Evolutionary conservation across 805 yeast species (phyloP), one percentile per base, ranked within the genome.

Genomic region (Saccharomyces paradoxus): DNA sequence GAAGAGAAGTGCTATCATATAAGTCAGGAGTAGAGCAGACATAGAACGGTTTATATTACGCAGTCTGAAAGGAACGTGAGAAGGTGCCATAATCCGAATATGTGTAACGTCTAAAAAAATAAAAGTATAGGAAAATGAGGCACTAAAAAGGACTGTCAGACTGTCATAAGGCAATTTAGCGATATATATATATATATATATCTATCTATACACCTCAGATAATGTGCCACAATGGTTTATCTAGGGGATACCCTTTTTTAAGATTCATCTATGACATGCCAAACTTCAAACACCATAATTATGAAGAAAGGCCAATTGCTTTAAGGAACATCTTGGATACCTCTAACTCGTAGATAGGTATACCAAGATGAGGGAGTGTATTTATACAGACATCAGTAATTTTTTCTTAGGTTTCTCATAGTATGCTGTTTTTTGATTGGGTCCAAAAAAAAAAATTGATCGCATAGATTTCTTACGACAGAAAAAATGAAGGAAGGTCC

Each of bases 401-500:
- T 31, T 31, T 14, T 14, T 29, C 31, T 29, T 29, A 10, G 12
- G 13, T 29, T 5, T 31, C n/a, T 31, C n/a, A 14, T 31, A 4
- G 4, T 31, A 31, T 31, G n/a, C 6, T 13, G 1, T 29, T 26
- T 26, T 8, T 29, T 2, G 12, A 4, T 5, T 29, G 2, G 30
- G 30, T 31, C 7, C 17, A 12, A 31, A 32, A 32, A 32, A 32
- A 46, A 46, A 26, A 17, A 3, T 3, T 17, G 10, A 22, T 9
- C 8, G 21, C n/a, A n/a, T 13, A 24, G 4, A 24, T 24, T 5
- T 21, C 13, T 21, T 4, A 26, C 8, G 10, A 12, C 5, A 48
- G 41, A 17, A 48, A 27, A 46, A 44, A 57, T 59, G 66, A 69
- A 68, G 62, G 53, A 41, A 82, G 87, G 86, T 82, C 87, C 82